Base-by-base conservation (phyloP, 768 basidiomycete genomes). In the Termitomyces sp. region DNA sequence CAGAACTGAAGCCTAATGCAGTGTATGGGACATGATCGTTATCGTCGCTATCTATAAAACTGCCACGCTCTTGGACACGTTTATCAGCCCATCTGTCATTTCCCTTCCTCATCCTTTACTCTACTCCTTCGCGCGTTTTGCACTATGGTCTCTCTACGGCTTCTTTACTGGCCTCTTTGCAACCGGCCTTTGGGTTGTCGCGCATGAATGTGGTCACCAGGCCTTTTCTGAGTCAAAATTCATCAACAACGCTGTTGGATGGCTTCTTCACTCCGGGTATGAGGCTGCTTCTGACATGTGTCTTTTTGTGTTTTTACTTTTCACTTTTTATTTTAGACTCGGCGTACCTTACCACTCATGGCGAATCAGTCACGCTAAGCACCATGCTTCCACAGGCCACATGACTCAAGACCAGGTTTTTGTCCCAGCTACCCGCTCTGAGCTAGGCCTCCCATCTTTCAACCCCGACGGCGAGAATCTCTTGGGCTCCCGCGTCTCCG, bases 271-370 rank as follows among this genome's bases (percentile, higher is more conserved):
- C 73, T 96, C 94, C 44, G 83, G 81, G 92, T 92, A 68, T 60
- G 88, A 7, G 50, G 17, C 53, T n/a, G 9, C 11, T 10, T 32
- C 59, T 65, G 57, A 66, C 66, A 64, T 62, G 49, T 66, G 63
- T 62, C 63, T 50, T 53, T 62, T 44, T n/a, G n/a, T n/a, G n/a
- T n/a, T n/a, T n/a, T n/a, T n/a, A 29, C 29, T 29, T 29, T 29
- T 29, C n/a, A n/a, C 4, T 29, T 54, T 52, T 47, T 55, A 34
- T 31, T 65, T 40, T 60, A 92, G 92, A 53, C 84, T 98, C 57
- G 89, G 95, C 47, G 96, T 98, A 14, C 96, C 96, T 5, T 99
- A 93, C 75, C 94, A 98, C 69, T 91, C 93, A 5, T 98, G 95
- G 96, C 83, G 93, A 61, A 92, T 97, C 68, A 87, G 86, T 4